These are phyloP conservation scores for Coelastrella sp. DNA, from an alignment of 139 green algal species.

Conservation along the genomic window DNA sequence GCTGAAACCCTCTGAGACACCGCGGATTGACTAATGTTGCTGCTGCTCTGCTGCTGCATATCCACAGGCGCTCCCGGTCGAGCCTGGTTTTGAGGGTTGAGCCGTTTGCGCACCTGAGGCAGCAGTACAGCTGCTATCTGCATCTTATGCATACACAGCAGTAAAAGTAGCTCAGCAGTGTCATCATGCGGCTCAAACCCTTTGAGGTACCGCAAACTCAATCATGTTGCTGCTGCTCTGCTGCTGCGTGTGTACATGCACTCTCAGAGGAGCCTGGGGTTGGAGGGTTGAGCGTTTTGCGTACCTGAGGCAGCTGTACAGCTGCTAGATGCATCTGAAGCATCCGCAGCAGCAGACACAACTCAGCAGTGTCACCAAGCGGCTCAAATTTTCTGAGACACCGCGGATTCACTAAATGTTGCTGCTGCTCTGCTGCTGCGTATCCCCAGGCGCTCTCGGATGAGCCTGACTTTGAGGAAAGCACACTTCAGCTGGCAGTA, in stretches of 20 bases:
- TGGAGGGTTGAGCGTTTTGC: no score
- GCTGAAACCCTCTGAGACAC: not conserved
- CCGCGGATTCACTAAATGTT: not conserved
- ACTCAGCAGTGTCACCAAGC: not conserved
- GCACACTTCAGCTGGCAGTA: conserved; percentile 8
- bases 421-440: conserved; percentile 43
- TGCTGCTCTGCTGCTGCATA: conserved; percentile 45
- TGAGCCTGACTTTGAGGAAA: conserved; percentile 45
- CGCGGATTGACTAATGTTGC: not conserved
- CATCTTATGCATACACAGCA: not conserved
- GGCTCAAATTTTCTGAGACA: not conserved
- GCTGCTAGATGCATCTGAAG: no score
- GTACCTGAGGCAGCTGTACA: no score
- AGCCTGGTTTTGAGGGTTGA: conserved; percentile 45
- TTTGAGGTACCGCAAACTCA: not conserved
- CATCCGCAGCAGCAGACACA: not conserved
- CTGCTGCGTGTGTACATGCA: no score
- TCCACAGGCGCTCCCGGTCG: conserved; percentile 46
- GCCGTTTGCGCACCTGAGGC: not conserved
- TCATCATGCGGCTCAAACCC: not conserved
- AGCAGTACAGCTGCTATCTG: conserved; percentile 5
- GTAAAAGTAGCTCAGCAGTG: no score
- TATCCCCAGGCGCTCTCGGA: conserved; percentile 45
- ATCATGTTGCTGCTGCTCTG: not conserved
- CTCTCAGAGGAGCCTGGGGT: no score